Conservation (phyloP, 2,329 filamentous ascomycete genomes). For the Cryphonectria nitschkei region DNA sequence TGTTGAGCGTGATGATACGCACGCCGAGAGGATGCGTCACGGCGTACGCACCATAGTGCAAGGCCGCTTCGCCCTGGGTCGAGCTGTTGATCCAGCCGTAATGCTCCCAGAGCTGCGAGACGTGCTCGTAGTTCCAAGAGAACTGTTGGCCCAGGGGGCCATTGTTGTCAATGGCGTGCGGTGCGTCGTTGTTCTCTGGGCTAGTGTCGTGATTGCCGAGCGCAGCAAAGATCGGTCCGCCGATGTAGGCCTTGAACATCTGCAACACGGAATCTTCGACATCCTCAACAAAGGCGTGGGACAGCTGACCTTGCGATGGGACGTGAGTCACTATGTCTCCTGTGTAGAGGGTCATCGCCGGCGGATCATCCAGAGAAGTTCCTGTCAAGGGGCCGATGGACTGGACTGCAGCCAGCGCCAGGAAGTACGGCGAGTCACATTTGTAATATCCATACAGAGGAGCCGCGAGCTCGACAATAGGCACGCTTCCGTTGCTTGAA, state of each 20-base stretch:
- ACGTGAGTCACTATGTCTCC: constrained; percentile 62
- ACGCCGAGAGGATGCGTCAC: constrained; percentile 56
- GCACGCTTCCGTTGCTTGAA: constrained; percentile 39
- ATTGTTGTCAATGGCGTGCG: constrained; percentile 51
- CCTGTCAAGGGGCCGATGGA: constrained; percentile 60
- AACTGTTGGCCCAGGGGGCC: constrained; percentile 57
- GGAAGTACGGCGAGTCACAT: constrained; percentile 62
- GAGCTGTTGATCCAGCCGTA: constrained; percentile 56
- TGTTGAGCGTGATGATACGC: constrained; percentile 51
- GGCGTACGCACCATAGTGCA: constrained; percentile 60
- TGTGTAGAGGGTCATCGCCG: constrained; percentile 60
- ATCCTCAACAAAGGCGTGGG: constrained; percentile 56
- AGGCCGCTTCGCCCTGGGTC: constrained; percentile 49
- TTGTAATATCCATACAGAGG: constrained; percentile 57
- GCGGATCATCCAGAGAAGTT: constrained; percentile 48
- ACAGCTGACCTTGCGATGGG: constrained; percentile 50
- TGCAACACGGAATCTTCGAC: constrained; percentile 55
- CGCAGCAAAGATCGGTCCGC: constrained; percentile 58
- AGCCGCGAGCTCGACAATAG: constrained; percentile 50
- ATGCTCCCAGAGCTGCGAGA: constrained; percentile 58
- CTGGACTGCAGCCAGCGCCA: constrained; percentile 58
- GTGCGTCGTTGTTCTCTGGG: constrained; percentile 56
- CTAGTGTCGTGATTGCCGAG: constrained; percentile 63
- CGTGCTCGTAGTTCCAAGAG: constrained; percentile 62
- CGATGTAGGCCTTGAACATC: constrained; percentile 60